Evolutionary conservation across 371 early-diverging fungal genomes (phyloP).

Genomic region (Zychaea mexicana): DNA sequence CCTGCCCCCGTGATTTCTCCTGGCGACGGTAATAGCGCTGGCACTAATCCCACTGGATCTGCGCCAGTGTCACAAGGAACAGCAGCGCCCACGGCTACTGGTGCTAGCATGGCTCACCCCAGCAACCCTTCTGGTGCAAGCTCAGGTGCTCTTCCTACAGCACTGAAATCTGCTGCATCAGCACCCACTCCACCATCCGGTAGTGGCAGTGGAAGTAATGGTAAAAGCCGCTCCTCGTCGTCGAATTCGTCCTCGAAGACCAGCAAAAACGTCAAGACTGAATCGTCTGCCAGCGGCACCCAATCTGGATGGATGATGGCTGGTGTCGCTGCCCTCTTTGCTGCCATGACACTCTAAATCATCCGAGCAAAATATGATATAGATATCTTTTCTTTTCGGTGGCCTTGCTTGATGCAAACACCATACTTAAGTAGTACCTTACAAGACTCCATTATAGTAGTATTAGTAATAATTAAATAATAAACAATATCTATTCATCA

Average conservation of each 20-base stretch:
- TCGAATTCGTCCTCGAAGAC: not conserved
- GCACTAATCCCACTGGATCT: not conserved
- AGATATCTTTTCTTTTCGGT: too few species aligned
- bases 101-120: not conserved
- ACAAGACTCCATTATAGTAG: too few species aligned
- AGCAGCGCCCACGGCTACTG: too few species aligned
- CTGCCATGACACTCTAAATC: not conserved
- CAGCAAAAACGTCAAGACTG: not conserved
- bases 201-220: not conserved
- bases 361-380: not conserved
- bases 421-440: too few species aligned
- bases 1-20: not conserved
- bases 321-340: not conserved
- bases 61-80: not conserved
- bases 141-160: not conserved
- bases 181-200: not conserved
- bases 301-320: constrained; percentile 2
- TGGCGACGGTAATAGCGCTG: not conserved
- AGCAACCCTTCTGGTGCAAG: not conserved
- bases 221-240: not conserved
- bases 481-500: too few species aligned
- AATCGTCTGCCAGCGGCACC: not conserved
- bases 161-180: not conserved
- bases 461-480: too few species aligned
- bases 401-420: too few species aligned